Percentiles rank a stretch among this genome's conserved stretches.
These are phyloP conservation scores for Termitomyces titanicus DNA, from an alignment of 768 basidiomycete genomes.

Conservation along the genomic window DNA sequence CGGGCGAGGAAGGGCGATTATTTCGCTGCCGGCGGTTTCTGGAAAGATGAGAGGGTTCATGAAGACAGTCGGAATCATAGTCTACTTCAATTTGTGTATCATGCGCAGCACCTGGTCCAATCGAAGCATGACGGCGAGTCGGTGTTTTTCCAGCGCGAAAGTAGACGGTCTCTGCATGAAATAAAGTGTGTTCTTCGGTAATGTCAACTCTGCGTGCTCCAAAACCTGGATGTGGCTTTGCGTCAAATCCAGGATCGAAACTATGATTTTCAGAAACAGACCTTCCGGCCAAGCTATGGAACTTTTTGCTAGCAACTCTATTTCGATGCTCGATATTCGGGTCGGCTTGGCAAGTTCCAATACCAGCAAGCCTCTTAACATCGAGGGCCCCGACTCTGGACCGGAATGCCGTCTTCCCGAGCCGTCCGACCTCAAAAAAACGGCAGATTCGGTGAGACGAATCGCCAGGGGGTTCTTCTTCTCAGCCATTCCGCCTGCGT, in stretches of 20 bases:
- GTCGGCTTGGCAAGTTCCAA: constrained; percentile 66
- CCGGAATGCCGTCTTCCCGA: constrained; percentile 28
- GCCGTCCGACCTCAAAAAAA: constrained; percentile 58
- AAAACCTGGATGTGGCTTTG: constrained; percentile 35
- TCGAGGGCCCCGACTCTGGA: constrained; percentile 37
- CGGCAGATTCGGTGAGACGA: constrained; percentile 68
- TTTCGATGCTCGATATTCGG: constrained; percentile 80
- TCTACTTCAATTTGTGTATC: constrained; percentile 23
- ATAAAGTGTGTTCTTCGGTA: constrained; percentile 72
- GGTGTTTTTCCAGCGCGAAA: constrained; percentile 56
- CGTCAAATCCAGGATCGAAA: neutral
- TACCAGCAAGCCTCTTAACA: constrained; percentile 63
- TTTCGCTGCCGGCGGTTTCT: constrained; percentile 9
- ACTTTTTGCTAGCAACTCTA: constrained; percentile 72
- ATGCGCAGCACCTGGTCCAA: constrained; percentile 45
- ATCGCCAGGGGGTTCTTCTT: constrained; percentile 48
- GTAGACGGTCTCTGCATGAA: constrained; percentile 66
- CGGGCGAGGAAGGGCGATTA: constrained; percentile 4
- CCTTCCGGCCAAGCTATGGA: constrained; percentile 85
- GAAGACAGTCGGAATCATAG: constrained; percentile 24
- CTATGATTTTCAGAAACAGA: constrained; percentile 26
- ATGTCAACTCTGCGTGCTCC: constrained; percentile 75
- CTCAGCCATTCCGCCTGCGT: constrained; percentile 10
- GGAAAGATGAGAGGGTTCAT: constrained; percentile 9
- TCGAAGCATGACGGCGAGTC: constrained; percentile 35